A percentile compares a stretch with the other conserved stretches of the same genome.
Conservation (phyloP, 257 asterid genomes). For the Gentiana macrophylla region DNA sequence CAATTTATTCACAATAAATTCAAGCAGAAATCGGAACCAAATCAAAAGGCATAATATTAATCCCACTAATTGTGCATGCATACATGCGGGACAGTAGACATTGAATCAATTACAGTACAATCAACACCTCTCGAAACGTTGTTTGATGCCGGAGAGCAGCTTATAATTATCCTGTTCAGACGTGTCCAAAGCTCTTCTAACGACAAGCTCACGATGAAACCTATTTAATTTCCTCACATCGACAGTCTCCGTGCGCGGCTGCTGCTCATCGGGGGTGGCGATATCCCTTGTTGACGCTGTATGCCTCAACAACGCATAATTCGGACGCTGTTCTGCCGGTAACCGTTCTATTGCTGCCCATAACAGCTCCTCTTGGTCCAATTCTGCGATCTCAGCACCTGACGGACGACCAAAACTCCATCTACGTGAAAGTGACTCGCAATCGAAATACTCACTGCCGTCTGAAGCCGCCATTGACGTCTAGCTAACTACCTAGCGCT, state of each 20-base stretch:
- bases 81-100: background rate
- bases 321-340: slow-evolving; percentile 45
- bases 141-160: slow-evolving; percentile 66
- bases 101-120: too few species aligned
- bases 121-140: slow-evolving; percentile 58
- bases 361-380: slow-evolving; percentile 58
- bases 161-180: slow-evolving; percentile 60
- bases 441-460: slow-evolving; percentile 65
- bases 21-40: too few species aligned
- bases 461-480: slow-evolving; percentile 54
- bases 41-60: too few species aligned
- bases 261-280: slow-evolving; percentile 13
- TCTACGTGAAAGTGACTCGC: slow-evolving; percentile 42
- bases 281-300: slow-evolving; percentile 10
- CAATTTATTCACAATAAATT: too few species aligned
- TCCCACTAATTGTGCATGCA: too few species aligned
- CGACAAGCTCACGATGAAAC: slow-evolving; percentile 52
- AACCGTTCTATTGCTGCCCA: slow-evolving; percentile 85
- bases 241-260: slow-evolving; percentile 27
- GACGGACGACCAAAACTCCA: slow-evolving; percentile 51
- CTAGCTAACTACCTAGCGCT: too few species aligned
- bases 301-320: slow-evolving; percentile 37
- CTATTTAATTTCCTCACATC: slow-evolving; percentile 72
- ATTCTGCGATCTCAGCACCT: slow-evolving; percentile 46
- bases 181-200: slow-evolving; percentile 62